phyloP scores from a whole-genome alignment of 2,329 filamentous ascomycete species.

The Lasiodiplodia sp. region DNA sequence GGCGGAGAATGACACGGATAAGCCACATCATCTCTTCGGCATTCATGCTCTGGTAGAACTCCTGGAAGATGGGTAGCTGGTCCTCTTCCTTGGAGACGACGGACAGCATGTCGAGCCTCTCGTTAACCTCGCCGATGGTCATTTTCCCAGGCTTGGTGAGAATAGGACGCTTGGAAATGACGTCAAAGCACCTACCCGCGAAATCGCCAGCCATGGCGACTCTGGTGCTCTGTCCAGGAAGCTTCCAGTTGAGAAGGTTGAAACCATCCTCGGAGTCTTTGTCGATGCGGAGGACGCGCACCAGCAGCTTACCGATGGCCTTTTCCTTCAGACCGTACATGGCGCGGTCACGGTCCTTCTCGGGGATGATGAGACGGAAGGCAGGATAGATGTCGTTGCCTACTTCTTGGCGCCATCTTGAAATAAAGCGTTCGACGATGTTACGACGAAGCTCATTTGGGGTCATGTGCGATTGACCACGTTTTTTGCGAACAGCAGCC shows the following conservation, averaged over 20 bases:
- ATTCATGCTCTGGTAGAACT: slow-evolving; percentile 91
- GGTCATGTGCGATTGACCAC: slow-evolving; percentile 65
- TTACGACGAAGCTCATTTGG: slow-evolving; percentile 80
- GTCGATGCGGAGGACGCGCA: slow-evolving; percentile 91
- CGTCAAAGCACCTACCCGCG: slow-evolving; percentile 85
- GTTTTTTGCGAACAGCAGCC: slow-evolving; percentile 62
- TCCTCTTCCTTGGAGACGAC: slow-evolving; percentile 80
- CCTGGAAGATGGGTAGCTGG: slow-evolving; percentile 79
- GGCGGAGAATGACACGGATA: slow-evolving; percentile 88
- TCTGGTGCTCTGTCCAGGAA: slow-evolving; percentile 73
- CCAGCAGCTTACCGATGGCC: slow-evolving; percentile 85
- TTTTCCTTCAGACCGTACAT: slow-evolving; percentile 97
- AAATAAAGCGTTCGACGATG: slow-evolving; percentile 87
- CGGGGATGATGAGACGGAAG: slow-evolving; percentile 87
- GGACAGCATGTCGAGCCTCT: slow-evolving; percentile 79
- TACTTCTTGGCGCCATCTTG: slow-evolving; percentile 84
- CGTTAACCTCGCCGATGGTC: slow-evolving; percentile 89
- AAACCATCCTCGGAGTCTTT: slow-evolving; percentile 88
- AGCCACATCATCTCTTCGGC: slow-evolving; percentile 93
- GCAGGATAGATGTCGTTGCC: slow-evolving; percentile 94
- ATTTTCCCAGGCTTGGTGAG: slow-evolving; percentile 76
- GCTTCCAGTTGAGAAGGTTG: slow-evolving; percentile 88
- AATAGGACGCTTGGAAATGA: slow-evolving; percentile 84
- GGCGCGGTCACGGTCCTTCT: slow-evolving; percentile 88
- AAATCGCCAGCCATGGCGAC: slow-evolving; percentile 85